Conservation (phyloP, 106 monocot genomes). For the Phalaenopsis equestris region DNA sequence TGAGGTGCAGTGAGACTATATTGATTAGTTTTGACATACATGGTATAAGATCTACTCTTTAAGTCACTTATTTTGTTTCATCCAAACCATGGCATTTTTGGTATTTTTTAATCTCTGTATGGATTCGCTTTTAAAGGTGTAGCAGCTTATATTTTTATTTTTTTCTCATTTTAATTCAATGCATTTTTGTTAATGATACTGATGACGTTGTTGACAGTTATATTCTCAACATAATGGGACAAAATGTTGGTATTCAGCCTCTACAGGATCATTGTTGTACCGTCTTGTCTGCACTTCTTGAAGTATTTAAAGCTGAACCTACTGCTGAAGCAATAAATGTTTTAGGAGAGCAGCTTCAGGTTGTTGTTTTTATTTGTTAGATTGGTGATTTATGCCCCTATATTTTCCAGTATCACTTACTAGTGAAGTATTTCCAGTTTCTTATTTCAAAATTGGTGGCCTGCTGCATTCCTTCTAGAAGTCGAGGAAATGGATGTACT, state of each 20-base stretch:
- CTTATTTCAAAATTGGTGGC: constrained; percentile 81
- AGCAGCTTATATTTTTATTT: neutral
- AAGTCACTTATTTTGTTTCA: neutral
- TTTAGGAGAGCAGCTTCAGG: constrained; percentile 91
- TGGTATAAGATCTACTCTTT: too few species aligned
- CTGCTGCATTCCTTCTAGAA: constrained; percentile 46
- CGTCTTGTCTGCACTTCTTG: constrained; percentile 55
- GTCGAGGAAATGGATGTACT: constrained; percentile 2
- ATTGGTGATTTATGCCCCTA: neutral
- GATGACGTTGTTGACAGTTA: constrained; percentile 45
- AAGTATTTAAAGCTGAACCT: constrained; percentile 31
- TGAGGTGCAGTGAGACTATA: too few species aligned
- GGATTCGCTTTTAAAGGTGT: neutral
- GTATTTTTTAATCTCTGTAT: neutral
- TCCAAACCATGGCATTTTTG: neutral
- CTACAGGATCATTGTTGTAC: constrained; percentile 79
- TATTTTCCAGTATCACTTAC: neutral
- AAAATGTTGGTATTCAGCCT: constrained; percentile 31
- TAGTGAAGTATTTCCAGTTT: constrained; percentile 31
- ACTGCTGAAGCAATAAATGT: constrained; percentile 30
- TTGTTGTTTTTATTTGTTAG: constrained; percentile 5
- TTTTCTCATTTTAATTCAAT: neutral
- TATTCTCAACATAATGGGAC: constrained; percentile 72
- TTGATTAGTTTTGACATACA: too few species aligned
- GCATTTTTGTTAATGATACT: neutral